phyloP scores from a whole-genome alignment of 2,329 filamentous ascomycete species.

The Acrodontium crateriforme region DNA sequence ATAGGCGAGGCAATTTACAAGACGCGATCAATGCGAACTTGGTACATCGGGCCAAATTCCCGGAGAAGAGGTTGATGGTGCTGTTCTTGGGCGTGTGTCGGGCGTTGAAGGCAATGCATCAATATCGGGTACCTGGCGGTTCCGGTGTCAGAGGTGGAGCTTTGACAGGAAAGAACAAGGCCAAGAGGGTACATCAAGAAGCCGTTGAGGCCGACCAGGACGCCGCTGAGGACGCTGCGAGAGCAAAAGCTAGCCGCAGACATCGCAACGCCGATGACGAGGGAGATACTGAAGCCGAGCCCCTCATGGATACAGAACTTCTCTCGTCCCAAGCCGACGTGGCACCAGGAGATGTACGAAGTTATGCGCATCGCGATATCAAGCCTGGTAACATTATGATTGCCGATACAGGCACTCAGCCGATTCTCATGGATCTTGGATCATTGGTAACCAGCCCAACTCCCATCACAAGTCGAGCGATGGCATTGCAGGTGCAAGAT shows the following conservation, averaged over 20 bases:
- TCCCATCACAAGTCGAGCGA: constrained; percentile 75
- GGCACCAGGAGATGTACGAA: constrained; percentile 53
- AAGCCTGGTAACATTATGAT: constrained; percentile 99
- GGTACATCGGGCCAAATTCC: constrained; percentile 84
- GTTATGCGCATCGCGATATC: constrained; percentile 91
- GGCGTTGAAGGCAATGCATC: constrained; percentile 80
- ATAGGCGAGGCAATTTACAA: constrained; percentile 85
- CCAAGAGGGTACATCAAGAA: constrained; percentile 41
- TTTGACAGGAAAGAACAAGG: constrained; percentile 31
- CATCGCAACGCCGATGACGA: constrained; percentile 35
- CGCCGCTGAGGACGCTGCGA: constrained; percentile 29
- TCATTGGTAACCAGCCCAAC: constrained; percentile 79
- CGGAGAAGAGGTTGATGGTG: constrained; percentile 74
- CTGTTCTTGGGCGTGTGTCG: constrained; percentile 85
- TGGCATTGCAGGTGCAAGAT: constrained; percentile 87
- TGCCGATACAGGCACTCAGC: constrained; percentile 70
- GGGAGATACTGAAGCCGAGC: constrained; percentile 64
- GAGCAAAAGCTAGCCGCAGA: constrained; percentile 34
- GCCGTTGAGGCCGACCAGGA: constrained; percentile 41
- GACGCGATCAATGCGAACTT: constrained; percentile 98
- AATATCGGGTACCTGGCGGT: constrained; percentile 55
- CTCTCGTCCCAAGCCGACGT: constrained; percentile 53
- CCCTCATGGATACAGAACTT: constrained; percentile 63
- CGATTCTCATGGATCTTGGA: constrained; percentile 95
- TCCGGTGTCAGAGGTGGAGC: constrained; percentile 34